Conservation (phyloP, 768 basidiomycete species). For the Termitomyces sp. region DNA sequence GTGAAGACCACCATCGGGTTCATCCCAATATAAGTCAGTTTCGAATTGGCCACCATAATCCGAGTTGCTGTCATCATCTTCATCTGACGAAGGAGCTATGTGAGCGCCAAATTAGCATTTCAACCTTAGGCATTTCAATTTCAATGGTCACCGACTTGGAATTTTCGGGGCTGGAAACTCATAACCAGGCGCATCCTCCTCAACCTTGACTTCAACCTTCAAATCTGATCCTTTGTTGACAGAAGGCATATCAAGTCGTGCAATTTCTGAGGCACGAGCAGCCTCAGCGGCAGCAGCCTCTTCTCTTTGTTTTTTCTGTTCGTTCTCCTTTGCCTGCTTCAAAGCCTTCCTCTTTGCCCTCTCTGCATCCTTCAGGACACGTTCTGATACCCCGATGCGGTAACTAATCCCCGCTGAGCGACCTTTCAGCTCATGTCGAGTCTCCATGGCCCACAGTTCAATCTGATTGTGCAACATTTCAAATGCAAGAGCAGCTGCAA, state of each 20-base stretch:
- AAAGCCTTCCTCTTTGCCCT: slow-evolving; percentile 1
- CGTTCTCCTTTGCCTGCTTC: slow-evolving; percentile 1
- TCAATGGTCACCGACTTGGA: background rate
- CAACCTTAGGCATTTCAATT: background rate
- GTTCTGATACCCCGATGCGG: background rate
- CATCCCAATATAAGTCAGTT: background rate
- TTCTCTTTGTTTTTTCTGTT: background rate
- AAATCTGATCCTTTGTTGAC: background rate
- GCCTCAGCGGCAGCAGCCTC: slow-evolving; percentile 5
- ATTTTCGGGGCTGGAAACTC: background rate
- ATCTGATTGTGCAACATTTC: slow-evolving; percentile 12
- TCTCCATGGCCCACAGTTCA: slow-evolving; percentile 6
- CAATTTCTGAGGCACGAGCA: slow-evolving; percentile 7
- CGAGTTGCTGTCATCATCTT: background rate
- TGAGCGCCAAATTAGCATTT: background rate
- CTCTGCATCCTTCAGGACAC: background rate
- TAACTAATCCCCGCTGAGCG: slow-evolving; percentile 5
- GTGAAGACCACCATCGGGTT: background rate
- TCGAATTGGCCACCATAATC: background rate
- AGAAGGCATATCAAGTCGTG: background rate
- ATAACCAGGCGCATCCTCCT: slow-evolving; percentile 7
- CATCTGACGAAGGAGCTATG: too few relatives aligned
- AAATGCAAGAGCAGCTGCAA: slow-evolving; percentile 9
- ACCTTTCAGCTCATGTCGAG: slow-evolving; percentile 7
- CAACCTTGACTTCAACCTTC: background rate